Base-by-base conservation (phyloP, 495 filamentous ascomycete genomes). In the Xylaria intraflava region DNA sequence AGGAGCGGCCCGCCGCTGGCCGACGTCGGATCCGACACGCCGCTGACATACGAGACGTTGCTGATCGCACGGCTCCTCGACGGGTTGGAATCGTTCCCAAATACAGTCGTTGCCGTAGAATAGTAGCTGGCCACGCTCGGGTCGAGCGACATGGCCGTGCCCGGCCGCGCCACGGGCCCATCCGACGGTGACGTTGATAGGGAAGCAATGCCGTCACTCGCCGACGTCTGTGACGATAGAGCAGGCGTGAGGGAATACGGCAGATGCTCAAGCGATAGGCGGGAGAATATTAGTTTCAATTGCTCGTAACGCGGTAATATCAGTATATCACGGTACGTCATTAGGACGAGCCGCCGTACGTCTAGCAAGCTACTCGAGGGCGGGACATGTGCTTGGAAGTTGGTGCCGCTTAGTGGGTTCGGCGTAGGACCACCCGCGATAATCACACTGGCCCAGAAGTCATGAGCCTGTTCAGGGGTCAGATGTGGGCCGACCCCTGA, bases 261-360 rank as follows among this genome's bases (percentile, higher is more conserved):
- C 73, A 75, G 77, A 78, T 81, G 78, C 58, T 97, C 92, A 6
- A 99, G 81, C 9, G 83, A 88, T 14, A 99, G 79, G 10, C 91
- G 82, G 9, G 90, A 95, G 72, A 99, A 97, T 23, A 91, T 93
- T 9, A 82, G 78, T 67, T 92, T 89, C 23, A 99, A 79, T 10
- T 82, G 80, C 45, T 95, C 88, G 68, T 91, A 89, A 20, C 91
- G 80, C 6, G 88, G 85, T 7, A 97, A 70, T 51, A 99, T 87
- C 24, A 97, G 83, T 40, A 79, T 83, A 67, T 97, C 91, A 22
- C 94, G 84, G 72, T 93, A 96, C 1, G 86, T 80, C n/a, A 91
- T 82, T 36, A 99, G 78, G 0, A 94, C 89, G 16, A 99, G 80
- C 26, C 89, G 81, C 22, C 94, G 83, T 3, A 96, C 88, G 56